Base-by-base conservation (phyloP, 2,329 filamentous ascomycete species). In the Drechslerella coelobrocha region DNA sequence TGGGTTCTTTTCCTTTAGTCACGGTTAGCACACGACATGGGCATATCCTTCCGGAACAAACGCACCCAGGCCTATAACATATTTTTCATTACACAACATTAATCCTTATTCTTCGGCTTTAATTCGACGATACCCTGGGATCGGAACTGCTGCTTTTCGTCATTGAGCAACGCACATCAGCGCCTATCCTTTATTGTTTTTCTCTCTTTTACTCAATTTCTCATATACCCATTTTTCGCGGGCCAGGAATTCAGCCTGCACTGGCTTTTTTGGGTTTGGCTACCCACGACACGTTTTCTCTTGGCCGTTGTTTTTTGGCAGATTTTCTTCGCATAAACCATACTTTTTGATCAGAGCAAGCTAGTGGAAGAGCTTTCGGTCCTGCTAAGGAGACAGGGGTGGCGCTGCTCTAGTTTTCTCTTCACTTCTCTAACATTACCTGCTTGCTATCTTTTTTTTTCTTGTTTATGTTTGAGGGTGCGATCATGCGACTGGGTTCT, bases 51-150 rank as follows among this genome's bases (percentile, higher is more conserved):
- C 43, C 52, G 63, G 41, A 57, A 27, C 55, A 57, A 53, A 45
- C 41, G 17, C 41, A 45, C 17, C 2, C 52, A 31, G 6, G 23
- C 65, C 65, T 62, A 62, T 69, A 47, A 62, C 57, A 53, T 59
- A 27, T 57, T 69, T 69, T 62, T 56, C 19, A 69, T 69, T 69
- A 69, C 65, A 69, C 65, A 69, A 69, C 57, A 62, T 62, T 69
- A 69, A 69, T 60, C 31, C 50, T 66, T 47, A 37, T 69, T 60
- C 45, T 60, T 68, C 48, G 45, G 52, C 31, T 68, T 61, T 53
- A 51, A 51, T 48, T 54, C 60, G 50, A 61, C 55, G 52, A 69
- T 69, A 69, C 65, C 65, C 63, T 56, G 59, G 60, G 43, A 47
- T 23, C 47, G 65, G 60, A 51, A 61, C 47, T 37, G 24, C 53